phyloP scores from a whole-genome alignment of 768 basidiomycete genomes.

The Mycena indigotica region DNA sequence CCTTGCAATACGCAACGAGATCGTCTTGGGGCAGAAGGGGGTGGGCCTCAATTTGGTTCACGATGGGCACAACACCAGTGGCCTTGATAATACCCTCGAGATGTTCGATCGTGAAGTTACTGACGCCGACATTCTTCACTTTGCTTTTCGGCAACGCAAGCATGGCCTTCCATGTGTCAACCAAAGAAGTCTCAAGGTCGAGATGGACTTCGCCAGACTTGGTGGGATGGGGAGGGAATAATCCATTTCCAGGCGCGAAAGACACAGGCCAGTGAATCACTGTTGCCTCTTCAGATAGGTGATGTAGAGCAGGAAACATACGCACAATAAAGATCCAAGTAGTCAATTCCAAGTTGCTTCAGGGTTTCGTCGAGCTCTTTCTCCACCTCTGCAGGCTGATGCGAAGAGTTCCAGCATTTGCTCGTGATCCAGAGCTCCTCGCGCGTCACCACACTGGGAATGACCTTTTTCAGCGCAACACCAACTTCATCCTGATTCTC shows the following conservation, averaged over 20 bases:
- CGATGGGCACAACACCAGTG: constrained; percentile 73
- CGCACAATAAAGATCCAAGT: constrained; percentile 81
- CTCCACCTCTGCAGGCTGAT: constrained; percentile 67
- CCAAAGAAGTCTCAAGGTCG: constrained; percentile 61
- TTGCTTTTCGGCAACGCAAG: constrained; percentile 71
- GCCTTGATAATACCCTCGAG: constrained; percentile 68
- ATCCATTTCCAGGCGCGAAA: constrained; percentile 59
- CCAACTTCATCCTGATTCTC: constrained; percentile 80
- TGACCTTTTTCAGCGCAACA: constrained; percentile 72
- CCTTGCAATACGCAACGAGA: constrained; percentile 67
- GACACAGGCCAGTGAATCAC: constrained; percentile 83
- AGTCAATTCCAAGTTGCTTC: constrained; percentile 67
- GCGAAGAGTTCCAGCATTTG: constrained; percentile 81
- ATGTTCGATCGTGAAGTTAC: constrained; percentile 73
- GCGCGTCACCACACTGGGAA: constrained; percentile 75
- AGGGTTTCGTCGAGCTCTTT: constrained; percentile 78
- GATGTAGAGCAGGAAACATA: constrained; percentile 11
- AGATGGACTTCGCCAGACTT: constrained; percentile 51
- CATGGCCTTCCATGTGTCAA: constrained; percentile 85
- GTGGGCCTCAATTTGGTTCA: constrained; percentile 85
- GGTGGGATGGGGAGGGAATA: constrained; percentile 53
- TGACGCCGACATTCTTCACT: constrained; percentile 76
- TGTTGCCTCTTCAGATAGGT: constrained; percentile 27
- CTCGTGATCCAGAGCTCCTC: constrained; percentile 81
- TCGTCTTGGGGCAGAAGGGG: constrained; percentile 77